Conservation (phyloP, 139 green algal genomes). For the Chlamydomonas incerta region DNA sequence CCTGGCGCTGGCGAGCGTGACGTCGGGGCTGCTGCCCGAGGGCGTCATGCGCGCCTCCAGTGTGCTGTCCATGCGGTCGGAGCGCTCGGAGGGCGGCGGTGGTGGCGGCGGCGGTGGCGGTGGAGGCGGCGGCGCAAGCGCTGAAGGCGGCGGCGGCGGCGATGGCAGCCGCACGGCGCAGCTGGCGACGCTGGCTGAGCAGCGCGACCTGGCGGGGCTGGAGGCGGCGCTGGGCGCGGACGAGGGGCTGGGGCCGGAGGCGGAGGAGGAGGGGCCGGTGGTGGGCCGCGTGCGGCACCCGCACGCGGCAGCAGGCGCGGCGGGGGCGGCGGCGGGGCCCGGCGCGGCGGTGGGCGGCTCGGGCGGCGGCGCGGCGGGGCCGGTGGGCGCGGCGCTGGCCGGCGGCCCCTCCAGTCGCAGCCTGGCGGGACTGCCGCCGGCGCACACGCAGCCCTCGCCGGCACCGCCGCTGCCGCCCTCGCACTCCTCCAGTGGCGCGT, state of each 20-base stretch:
- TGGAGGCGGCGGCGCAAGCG: not conserved
- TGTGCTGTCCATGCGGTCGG: no score
- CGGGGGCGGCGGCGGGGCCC: not conserved
- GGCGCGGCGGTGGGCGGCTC: not conserved
- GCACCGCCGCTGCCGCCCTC: no score
- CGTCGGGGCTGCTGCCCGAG: no score
- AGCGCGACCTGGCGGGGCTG: constrained; percentile 70
- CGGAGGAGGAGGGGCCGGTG: constrained; percentile 12
- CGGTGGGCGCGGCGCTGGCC: no score
- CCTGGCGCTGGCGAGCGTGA: no score
- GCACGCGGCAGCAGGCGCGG: not conserved
- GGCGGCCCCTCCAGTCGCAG: no score
- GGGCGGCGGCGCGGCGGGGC: not conserved
- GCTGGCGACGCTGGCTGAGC: constrained; percentile 85
- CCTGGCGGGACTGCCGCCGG: no score
- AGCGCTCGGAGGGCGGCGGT: not conserved
- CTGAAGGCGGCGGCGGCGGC: not conserved
- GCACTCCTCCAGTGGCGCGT: not conserved
- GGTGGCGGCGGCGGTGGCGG: not conserved
- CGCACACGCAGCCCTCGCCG: no score
- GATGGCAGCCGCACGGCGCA: constrained; percentile 57
- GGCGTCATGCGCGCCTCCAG: no score
- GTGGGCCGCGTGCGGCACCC: constrained; percentile 8
- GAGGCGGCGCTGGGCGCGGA: constrained; percentile 56
- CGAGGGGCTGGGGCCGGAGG: not conserved